phyloP scores from a whole-genome alignment of 106 monocot species.

The Dendrobium officinale region DNA sequence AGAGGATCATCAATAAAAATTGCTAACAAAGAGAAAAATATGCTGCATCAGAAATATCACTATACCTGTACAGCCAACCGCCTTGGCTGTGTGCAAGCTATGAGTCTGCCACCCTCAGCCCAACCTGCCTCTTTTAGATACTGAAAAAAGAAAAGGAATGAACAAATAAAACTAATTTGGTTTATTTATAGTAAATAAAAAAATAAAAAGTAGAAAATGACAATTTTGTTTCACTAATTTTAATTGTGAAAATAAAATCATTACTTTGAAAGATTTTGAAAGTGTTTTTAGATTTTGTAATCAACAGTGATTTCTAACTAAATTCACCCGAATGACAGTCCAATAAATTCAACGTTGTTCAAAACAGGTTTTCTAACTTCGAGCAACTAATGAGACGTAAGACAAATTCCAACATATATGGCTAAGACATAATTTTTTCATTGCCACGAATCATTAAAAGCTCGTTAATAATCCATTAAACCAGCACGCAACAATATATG shows the following conservation, averaged over 20 bases:
- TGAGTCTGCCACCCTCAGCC: slow-evolving; percentile 82
- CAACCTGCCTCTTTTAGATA: slow-evolving; percentile 89
- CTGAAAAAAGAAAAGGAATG: slow-evolving; percentile 18
- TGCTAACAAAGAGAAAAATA: not conserved
- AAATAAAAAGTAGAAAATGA: not conserved
- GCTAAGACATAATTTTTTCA: not conserved
- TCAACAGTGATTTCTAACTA: not conserved
- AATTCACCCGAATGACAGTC: not conserved
- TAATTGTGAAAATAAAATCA: not conserved
- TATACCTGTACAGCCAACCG: slow-evolving; percentile 86
- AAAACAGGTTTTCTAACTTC: not conserved
- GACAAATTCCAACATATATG: not conserved
- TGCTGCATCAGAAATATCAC: not conserved
- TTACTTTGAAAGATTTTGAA: not conserved
- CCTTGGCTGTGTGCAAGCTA: slow-evolving; percentile 94
- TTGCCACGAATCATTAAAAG: not conserved
- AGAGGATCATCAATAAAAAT: not conserved
- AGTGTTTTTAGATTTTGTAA: not conserved
- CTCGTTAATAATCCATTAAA: not conserved
- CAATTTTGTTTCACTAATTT: not conserved
- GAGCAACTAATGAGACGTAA: not conserved
- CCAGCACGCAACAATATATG: not conserved
- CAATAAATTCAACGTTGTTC: not conserved
- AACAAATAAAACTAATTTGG: not conserved
- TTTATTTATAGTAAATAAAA: not conserved